Conservation (phyloP, 257 asterid species). For the Solanum sitiens region DNA sequence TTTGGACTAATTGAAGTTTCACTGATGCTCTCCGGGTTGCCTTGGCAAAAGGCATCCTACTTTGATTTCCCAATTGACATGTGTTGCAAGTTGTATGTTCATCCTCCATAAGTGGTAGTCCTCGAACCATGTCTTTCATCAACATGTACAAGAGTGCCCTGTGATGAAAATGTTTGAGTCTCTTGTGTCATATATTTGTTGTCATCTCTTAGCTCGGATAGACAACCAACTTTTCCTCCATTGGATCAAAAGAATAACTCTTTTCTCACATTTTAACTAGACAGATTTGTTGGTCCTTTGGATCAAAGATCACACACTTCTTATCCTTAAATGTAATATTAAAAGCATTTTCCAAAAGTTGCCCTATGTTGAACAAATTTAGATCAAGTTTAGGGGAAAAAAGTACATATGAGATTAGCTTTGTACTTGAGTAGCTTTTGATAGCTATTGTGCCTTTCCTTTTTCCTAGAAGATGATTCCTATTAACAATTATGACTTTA, state of each 20-base stretch:
- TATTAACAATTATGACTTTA: too few species aligned
- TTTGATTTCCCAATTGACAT: neutral
- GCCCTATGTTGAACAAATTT: neutral
- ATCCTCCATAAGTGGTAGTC: neutral
- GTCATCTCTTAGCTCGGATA: neutral
- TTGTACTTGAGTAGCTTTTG: too few species aligned
- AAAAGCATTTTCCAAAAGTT: neutral
- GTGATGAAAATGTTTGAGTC: too few species aligned
- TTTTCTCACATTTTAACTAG: neutral
- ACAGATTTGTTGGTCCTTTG: neutral
- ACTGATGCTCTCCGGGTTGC: neutral
- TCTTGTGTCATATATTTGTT: neutral
- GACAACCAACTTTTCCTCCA: neutral
- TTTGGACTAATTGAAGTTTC: neutral
- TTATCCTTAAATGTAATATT: neutral
- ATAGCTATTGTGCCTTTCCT: too few species aligned
- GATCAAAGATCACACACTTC: neutral
- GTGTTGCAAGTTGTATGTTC: neutral
- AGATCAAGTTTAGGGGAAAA: neutral
- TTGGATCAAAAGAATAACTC: neutral
- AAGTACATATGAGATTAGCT: too few species aligned
- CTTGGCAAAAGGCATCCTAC: neutral
- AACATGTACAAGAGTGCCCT: too few species aligned
- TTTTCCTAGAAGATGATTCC: too few species aligned
- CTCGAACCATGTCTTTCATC: accelerated